These are phyloP conservation scores for Penicillium mononematosum DNA, from an alignment of 495 filamentous ascomycete species.

Conservation along the genomic window DNA sequence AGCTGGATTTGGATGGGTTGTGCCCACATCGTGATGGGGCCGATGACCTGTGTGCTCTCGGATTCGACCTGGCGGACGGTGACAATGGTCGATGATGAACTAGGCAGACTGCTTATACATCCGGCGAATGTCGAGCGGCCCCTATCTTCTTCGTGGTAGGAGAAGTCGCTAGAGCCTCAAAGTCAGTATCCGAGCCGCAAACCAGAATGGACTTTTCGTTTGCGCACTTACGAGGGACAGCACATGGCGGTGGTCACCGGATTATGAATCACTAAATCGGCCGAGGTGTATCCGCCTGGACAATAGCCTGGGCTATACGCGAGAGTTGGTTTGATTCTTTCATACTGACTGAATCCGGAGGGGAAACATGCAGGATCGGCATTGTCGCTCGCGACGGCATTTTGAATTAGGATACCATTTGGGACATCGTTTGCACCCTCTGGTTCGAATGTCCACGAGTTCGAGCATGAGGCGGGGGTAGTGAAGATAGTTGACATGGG, in stretches of 20 bases:
- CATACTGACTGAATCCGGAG: conserved; percentile 12
- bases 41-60: conserved; percentile 12
- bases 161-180: neutral
- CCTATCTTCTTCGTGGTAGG: neutral
- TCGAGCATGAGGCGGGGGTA: conserved; percentile 16
- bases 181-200: neutral
- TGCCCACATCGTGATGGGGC: conserved; percentile 31
- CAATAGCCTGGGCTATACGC: conserved; percentile 24
- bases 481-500: conserved; percentile 22
- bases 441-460: conserved; percentile 21
- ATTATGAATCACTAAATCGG: conserved; percentile 11
- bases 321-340: neutral
- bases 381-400: conserved; percentile 11
- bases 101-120: conserved; percentile 11
- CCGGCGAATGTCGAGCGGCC: neutral
- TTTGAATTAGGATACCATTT: conserved; percentile 21
- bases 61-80: conserved; percentile 6
- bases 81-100: conserved; percentile 7
- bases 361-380: conserved; percentile 17
- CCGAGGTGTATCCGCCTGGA: conserved; percentile 23
- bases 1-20: conserved; percentile 22
- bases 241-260: conserved; percentile 19
- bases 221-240: conserved; percentile 19
- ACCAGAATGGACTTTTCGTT: neutral
- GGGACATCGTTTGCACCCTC: conserved; percentile 3